Conservation (phyloP, 164 flowering plant species). For the Houttuynia cordata region DNA sequence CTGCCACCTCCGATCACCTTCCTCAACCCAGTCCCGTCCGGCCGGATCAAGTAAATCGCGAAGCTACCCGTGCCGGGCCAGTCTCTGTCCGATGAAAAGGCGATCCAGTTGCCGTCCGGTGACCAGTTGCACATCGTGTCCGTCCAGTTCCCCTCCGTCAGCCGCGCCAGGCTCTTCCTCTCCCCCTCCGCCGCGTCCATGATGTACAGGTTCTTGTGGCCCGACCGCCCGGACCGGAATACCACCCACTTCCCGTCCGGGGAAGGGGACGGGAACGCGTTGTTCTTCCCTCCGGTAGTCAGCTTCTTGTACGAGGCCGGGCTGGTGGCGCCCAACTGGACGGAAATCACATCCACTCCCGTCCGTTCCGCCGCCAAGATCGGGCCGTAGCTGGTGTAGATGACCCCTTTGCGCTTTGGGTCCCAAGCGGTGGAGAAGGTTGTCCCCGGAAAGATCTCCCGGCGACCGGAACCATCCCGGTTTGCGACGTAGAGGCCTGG, state of each 20-base stretch:
- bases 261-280: slow-evolving; percentile 86
- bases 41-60: slow-evolving; percentile 52
- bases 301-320: slow-evolving; percentile 21
- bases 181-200: slow-evolving; percentile 87
- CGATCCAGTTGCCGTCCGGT: slow-evolving; percentile 86
- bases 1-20: slow-evolving; percentile 44
- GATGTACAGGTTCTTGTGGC: slow-evolving; percentile 71
- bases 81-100: slow-evolving; percentile 66
- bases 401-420: slow-evolving; percentile 48
- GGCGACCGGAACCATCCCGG: slow-evolving; percentile 53
- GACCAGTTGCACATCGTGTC: slow-evolving; percentile 96
- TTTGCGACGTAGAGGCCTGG: slow-evolving; percentile 70
- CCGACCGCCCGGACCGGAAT: slow-evolving; percentile 71
- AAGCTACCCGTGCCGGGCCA: slow-evolving; percentile 63
- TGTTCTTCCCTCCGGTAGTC: slow-evolving; percentile 55
- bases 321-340: slow-evolving; percentile 29
- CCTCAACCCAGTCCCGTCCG: slow-evolving; percentile 64
- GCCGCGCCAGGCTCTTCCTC: slow-evolving; percentile 30
- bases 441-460: slow-evolving; percentile 21
- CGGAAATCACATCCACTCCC: slow-evolving; percentile 53
- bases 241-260: slow-evolving; percentile 82
- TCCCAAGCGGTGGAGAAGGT: slow-evolving; percentile 83
- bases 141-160: slow-evolving; percentile 84
- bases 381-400: slow-evolving; percentile 70
- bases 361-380: slow-evolving; percentile 48